Evolutionary conservation across 2,329 filamentous ascomycete genomes (phyloP).

Genomic region (Plenodomus lindquistii): DNA sequence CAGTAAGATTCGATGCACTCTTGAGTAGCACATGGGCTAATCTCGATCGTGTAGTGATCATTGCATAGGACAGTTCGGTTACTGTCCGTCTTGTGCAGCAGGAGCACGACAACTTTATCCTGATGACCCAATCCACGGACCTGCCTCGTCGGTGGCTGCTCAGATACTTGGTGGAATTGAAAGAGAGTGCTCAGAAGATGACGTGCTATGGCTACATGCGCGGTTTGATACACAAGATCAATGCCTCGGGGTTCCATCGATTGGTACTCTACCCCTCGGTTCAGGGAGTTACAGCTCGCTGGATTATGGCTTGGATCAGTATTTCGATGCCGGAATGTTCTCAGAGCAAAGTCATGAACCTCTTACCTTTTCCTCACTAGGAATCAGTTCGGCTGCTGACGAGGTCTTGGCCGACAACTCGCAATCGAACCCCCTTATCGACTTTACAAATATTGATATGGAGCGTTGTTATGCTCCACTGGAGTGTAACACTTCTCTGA

Average conservation of each 20-base stretch:
- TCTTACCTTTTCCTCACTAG: background rate
- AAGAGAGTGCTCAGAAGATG: background rate
- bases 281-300: too few species aligned
- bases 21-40: background rate
- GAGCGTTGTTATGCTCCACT: too few species aligned
- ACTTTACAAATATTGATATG: background rate
- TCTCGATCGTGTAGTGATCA: background rate
- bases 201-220: background rate
- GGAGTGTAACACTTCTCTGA: too few species aligned
- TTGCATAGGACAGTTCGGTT: background rate
- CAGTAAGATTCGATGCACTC: background rate
- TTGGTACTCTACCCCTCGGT: too few species aligned
- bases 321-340: background rate
- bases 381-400: background rate
- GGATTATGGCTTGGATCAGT: background rate
- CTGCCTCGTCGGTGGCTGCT: background rate
- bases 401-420: background rate
- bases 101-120: conserved; percentile 1
- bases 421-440: background rate
- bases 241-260: background rate
- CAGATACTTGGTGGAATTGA: background rate
- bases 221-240: background rate
- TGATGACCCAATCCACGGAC: conserved; percentile 1
- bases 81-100: background rate
- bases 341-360: background rate